Conservation (phyloP, 495 filamentous ascomycete genomes). For the Amniculicola lignicola region DNA sequence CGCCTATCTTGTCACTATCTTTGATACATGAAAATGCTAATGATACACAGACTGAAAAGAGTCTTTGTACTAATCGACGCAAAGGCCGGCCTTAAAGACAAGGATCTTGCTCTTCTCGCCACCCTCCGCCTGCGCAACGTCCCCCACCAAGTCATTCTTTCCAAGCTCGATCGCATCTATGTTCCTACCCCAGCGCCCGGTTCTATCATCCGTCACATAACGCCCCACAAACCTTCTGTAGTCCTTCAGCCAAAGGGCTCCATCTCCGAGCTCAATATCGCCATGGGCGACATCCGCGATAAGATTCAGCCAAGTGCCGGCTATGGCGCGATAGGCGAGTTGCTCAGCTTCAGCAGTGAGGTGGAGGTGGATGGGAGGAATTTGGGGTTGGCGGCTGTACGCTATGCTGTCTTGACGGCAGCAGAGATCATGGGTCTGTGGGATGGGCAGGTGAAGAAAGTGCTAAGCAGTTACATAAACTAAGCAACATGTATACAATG, state of each 20-base stretch:
- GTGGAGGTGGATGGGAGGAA: slow-evolving; percentile 17
- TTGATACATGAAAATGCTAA: too few species aligned
- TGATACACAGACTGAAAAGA: too few species aligned
- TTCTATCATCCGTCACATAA: too few species aligned
- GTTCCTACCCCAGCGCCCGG: slow-evolving; percentile 37
- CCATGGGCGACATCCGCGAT: slow-evolving; percentile 60
- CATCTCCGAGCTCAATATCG: slow-evolving; percentile 71
- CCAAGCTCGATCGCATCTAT: slow-evolving; percentile 67
- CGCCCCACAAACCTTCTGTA: too few species aligned
- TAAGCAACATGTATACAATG: too few species aligned
- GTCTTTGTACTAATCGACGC: slow-evolving; percentile 82
- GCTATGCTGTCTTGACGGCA: slow-evolving; percentile 39
- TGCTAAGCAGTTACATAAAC: too few species aligned
- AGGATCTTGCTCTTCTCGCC: slow-evolving; percentile 63
- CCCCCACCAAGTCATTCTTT: slow-evolving; percentile 74
- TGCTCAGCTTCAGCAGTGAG: slow-evolving; percentile 9
- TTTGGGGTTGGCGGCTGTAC: slow-evolving; percentile 37
- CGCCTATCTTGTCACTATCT: too few species aligned
- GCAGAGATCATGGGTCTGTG: slow-evolving; percentile 38
- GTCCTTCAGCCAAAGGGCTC: slow-evolving; percentile 69
- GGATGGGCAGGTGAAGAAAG: too few species aligned
- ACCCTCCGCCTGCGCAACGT: slow-evolving; percentile 61
- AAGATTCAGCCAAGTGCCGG: slow-evolving; percentile 11
- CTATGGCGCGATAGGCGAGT: slow-evolving; percentile 19
- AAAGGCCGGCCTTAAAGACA: slow-evolving; percentile 71